These are phyloP conservation scores for Fraxinus americana DNA, from an alignment of 257 asterid species.

Conservation along the genomic window DNA sequence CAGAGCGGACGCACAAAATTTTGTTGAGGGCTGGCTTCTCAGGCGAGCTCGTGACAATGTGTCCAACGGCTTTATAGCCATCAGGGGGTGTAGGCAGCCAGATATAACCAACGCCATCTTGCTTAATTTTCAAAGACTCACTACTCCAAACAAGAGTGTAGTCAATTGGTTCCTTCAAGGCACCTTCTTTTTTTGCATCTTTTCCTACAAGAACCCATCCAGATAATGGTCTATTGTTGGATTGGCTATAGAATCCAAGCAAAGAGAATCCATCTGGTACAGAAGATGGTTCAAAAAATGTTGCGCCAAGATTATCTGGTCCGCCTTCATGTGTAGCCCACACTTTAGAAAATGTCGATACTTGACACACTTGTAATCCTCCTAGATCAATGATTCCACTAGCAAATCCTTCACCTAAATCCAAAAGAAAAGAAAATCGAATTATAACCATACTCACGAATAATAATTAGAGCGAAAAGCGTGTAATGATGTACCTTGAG, in stretches of 20 bases:
- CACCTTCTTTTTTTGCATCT: slow-evolving; percentile 32
- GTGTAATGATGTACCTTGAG: slow-evolving; percentile 48
- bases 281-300: slow-evolving; percentile 66
- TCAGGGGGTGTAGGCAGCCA: slow-evolving; percentile 58
- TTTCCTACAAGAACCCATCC: slow-evolving; percentile 74
- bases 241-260: slow-evolving; percentile 76
- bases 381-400: slow-evolving; percentile 67
- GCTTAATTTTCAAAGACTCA: slow-evolving; percentile 40
- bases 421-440: neutral
- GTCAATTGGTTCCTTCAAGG: slow-evolving; percentile 53
- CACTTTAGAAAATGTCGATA: slow-evolving; percentile 45
- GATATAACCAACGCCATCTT: slow-evolving; percentile 46
- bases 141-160: slow-evolving; percentile 67
- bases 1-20: slow-evolving; percentile 46
- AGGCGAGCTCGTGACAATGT: slow-evolving; percentile 44
- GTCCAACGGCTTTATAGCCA: slow-evolving; percentile 60
- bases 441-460: neutral
- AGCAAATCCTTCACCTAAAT: slow-evolving; percentile 57
- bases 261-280: slow-evolving; percentile 69
- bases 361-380: slow-evolving; percentile 58
- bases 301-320: slow-evolving; percentile 66
- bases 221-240: slow-evolving; percentile 58
- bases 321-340: slow-evolving; percentile 81
- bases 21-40: slow-evolving; percentile 48
- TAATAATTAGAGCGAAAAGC: neutral